Evolutionary conservation across 2,329 filamentous ascomycete genomes (phyloP), one percentile per base, ranked within the genome.

Genomic region (Neurospora crassa): DNA sequence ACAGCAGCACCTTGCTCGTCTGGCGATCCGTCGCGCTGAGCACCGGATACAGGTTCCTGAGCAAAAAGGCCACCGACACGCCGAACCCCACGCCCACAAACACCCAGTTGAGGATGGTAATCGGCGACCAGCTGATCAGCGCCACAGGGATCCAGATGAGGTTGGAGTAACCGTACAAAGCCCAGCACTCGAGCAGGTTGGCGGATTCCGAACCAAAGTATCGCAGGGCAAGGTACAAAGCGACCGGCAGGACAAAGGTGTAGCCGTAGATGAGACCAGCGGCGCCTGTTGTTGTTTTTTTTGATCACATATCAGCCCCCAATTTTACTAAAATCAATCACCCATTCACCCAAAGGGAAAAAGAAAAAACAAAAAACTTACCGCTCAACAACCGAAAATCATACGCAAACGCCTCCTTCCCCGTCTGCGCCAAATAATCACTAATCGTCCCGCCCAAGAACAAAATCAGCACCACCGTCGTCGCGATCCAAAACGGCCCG

Each of bases 401-500:
- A 81, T 98, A 98, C 67, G 90, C 90, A 80, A 97, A 97, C 71
- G 92, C 89, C 29, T 88, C 87, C 70, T 88, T 87, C n/a, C 84
- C 85, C 63, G 87, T 88, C 34, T 86, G 86, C 37, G 92, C 89
- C 68, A 97, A 83, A 81, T 97, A 98, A 81, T 96, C 91, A 79
- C 91, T 96, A 75, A 99, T 97, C 0, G 96, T 98, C 14, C 96
- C 96, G 0, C 95, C 96, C 67, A 99, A 81, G 82, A 99, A 99
- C 41, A 99, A 83, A 72, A 99, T 98, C 74, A 99, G 88, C 14
- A 99, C 91, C 11, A 99, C 96, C 0, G 96, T 98, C 0, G 96
- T 98, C 11, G 96, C 96, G 82, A 99, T 98, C 96, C 96, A 99
- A 79, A 98, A 94, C 1, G 96, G 96, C 0, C 95, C 95, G 84